These are phyloP conservation scores for Cladosporium sp. DNA, from an alignment of 2,329 filamentous ascomycete species.

Conservation along the genomic window DNA sequence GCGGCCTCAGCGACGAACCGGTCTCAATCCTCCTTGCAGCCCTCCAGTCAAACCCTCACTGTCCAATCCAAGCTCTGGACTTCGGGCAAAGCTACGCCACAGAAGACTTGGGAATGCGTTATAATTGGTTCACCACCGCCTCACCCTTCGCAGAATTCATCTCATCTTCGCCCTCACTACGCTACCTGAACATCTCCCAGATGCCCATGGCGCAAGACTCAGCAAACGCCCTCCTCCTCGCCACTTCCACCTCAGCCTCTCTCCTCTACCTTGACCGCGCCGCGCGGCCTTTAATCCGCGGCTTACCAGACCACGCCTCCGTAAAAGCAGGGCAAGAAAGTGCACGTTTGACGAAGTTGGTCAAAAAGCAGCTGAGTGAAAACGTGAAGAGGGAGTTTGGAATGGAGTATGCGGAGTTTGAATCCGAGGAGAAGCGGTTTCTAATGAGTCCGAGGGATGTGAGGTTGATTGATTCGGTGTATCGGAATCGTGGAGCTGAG, in stretches of 20 bases:
- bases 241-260: constrained; percentile 34
- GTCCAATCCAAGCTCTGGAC: constrained; percentile 41
- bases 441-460: constrained; percentile 28
- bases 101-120: constrained; percentile 47
- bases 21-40: constrained; percentile 42
- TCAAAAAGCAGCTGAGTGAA: constrained; percentile 22
- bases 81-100: constrained; percentile 52
- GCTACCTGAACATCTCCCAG: constrained; percentile 47
- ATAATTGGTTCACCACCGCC: constrained; percentile 50
- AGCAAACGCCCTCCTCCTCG: constrained; percentile 32
- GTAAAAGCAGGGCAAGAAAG: constrained; percentile 30
- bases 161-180: constrained; percentile 34
- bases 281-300: constrained; percentile 41
- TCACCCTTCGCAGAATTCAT: constrained; percentile 41
- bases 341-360: constrained; percentile 22
- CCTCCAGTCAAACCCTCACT: constrained; percentile 36
- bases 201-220: constrained; percentile 36
- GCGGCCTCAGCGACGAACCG: constrained; percentile 45
- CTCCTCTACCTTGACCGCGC: constrained; percentile 40
- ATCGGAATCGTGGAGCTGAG: constrained; percentile 40
- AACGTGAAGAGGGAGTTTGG: constrained; percentile 33
- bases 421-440: constrained; percentile 24
- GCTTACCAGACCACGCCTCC: constrained; percentile 18
- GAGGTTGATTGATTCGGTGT: constrained; percentile 37
- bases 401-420: constrained; percentile 29